phyloP scores from a whole-genome alignment of 805 yeast genomes.

The Hanseniaspora thailandica region DNA sequence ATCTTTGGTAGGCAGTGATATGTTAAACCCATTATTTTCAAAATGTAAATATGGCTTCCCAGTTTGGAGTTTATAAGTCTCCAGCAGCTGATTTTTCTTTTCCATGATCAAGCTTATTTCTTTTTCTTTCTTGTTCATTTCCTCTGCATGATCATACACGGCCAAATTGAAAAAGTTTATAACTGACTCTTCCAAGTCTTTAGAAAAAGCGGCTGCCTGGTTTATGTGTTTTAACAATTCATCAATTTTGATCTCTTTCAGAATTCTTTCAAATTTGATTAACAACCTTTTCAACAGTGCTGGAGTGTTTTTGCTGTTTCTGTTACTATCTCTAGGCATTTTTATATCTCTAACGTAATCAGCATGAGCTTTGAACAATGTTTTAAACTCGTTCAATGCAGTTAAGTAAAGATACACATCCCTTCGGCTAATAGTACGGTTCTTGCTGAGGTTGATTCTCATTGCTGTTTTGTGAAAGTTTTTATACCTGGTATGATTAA shows the following conservation, averaged over 20 bases:
- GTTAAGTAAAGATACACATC: slow-evolving; percentile 48
- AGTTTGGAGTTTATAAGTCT: slow-evolving; percentile 33
- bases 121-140: slow-evolving; percentile 29
- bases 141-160: slow-evolving; percentile 32
- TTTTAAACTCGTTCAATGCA: slow-evolving; percentile 32
- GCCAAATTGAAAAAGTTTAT: slow-evolving; percentile 33
- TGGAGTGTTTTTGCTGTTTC: slow-evolving; percentile 21
- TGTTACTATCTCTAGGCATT: slow-evolving; percentile 16
- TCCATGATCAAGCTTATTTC: slow-evolving; percentile 36
- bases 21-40: not conserved
- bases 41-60: slow-evolving; percentile 42
- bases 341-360: slow-evolving; percentile 25
- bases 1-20: not conserved
- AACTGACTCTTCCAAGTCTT: slow-evolving; percentile 36
- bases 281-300: slow-evolving; percentile 28
- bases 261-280: not conserved
- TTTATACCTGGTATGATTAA: slow-evolving; percentile 38
- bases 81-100: slow-evolving; percentile 44
- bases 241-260: not conserved
- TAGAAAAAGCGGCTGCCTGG: slow-evolving; percentile 40
- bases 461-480: slow-evolving; percentile 42
- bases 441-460: slow-evolving; percentile 47
- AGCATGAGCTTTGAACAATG: slow-evolving; percentile 25
- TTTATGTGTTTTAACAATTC: slow-evolving; percentile 40
- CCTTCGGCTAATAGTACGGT: slow-evolving; percentile 35